Evolutionary conservation across 2,329 filamentous ascomycete species (phyloP).

Genomic region (Alternaria sp.): DNA sequence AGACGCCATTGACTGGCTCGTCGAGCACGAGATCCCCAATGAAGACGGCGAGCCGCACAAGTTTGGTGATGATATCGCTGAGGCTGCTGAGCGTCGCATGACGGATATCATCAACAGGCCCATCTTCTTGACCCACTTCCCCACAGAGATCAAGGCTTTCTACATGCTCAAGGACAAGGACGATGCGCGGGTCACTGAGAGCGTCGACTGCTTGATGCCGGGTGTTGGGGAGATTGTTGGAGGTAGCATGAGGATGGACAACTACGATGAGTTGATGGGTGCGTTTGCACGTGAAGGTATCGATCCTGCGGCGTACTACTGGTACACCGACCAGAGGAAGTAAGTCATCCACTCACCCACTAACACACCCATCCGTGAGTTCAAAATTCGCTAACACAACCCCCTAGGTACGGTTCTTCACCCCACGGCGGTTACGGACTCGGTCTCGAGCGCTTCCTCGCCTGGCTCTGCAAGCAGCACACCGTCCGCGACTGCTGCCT

Average conservation of each 20-base stretch:
- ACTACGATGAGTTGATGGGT: slow-evolving; percentile 81
- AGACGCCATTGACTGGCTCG: slow-evolving; percentile 93
- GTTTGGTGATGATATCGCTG: slow-evolving; percentile 97
- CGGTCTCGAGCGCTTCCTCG: slow-evolving; percentile 81
- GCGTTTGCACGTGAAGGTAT: slow-evolving; percentile 90
- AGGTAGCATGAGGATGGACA: slow-evolving; percentile 94
- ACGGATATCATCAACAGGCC: slow-evolving; percentile 95
- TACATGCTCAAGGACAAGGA: slow-evolving; percentile 92
- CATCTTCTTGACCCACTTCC: slow-evolving; percentile 97
- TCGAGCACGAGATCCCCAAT: slow-evolving; percentile 87
- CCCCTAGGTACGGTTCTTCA: slow-evolving; percentile 79
- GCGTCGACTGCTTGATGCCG: slow-evolving; percentile 86
- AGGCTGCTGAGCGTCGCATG: slow-evolving; percentile 96
- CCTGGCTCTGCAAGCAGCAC: slow-evolving; percentile 71
- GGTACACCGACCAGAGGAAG: slow-evolving; percentile 98
- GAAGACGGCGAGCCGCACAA: slow-evolving; percentile 88
- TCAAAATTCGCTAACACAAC: slow-evolving; percentile 21
- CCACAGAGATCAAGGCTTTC: slow-evolving; percentile 96
- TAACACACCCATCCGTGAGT: neutral
- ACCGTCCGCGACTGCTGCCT: slow-evolving; percentile 73
- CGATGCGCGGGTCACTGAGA: slow-evolving; percentile 87
- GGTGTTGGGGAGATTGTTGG: slow-evolving; percentile 97
- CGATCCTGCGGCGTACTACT: slow-evolving; percentile 86
- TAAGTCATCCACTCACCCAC: slow-evolving; percentile 57
- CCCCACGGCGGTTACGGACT: slow-evolving; percentile 94